Evolutionary conservation across 768 basidiomycete genomes (phyloP), one percentile per base, ranked within the genome.

Genomic region (Termitomyces sp.): DNA sequence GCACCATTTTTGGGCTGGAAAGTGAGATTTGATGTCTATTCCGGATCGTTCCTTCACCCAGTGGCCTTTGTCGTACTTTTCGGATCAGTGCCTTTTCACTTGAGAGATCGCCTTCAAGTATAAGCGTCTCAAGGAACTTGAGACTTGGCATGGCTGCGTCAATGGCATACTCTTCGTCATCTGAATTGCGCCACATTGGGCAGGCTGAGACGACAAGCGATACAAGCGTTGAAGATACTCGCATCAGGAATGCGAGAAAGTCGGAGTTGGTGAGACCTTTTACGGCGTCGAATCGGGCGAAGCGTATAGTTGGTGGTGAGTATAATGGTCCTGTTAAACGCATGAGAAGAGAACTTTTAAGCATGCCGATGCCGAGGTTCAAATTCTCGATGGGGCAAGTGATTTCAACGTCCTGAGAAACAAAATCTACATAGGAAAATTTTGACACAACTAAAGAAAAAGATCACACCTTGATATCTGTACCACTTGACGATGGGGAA

Each of bases 161-260:
- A 0, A 63, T 31, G 12, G 62, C 62, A 29, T 63, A 58, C 31
- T 63, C 59, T 51, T 62, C 62, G 13, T 63, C 54, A 0, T 42
- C 34, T n/a, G 41, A 49, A 0, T 24, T 24, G 20, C 57, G 59
- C n/a, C 52, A 53, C 34, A 63, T 53, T 18, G 34, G 20, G 22
- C 62, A 60, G 16, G 52, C 59, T 16, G 44, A 29, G 26, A 60
- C 29, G 5, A 24, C 31, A 31, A 63, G 56, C 22, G 16, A 47
- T 18, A 33, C 31, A 20, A 63, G 53, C 4, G 59, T 62, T 4
- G 52, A 42, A 16, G 59, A 56, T 9, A 58, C 60, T 24, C 55
- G 59, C 20, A 26, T 28, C 5, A 63, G 39, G 37, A 60, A 60
- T 18, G 36, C 22, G 5, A 53, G 55, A 5, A 63, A 50, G 20